Base-by-base conservation (phyloP, 805 yeast genomes). In the Limtongozyma cylindracea region DNA sequence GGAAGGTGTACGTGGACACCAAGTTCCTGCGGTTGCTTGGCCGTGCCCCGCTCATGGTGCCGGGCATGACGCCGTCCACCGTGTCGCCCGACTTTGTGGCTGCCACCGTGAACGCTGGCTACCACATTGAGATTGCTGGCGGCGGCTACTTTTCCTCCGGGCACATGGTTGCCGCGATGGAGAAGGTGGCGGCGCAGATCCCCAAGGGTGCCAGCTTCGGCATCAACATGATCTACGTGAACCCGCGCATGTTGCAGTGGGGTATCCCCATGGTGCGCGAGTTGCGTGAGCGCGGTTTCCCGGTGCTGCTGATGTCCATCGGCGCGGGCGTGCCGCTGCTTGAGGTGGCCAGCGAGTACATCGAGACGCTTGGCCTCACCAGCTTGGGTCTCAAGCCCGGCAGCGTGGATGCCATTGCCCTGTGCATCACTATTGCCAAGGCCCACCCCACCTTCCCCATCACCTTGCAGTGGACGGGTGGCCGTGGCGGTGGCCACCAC, bases 401-500 rank as follows among this genome's bases (percentile, higher is more conserved):
- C 42, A 78, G 96, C 13, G 61, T 80, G 25, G 98, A 88, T 35
- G 72, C 95, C 20, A 78, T 88, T 39, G 57, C 67, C 31, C 84
- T 74, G 46, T 76, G 68, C 33, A 68, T 88, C 35, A 52, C 71
- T 29, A 88, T 88, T 41, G 98, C 99, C 24, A 77, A 74, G 42
- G 82, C 91, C 22, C 91, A 82, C 52, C 98, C 98, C 33, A 53
- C 47, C 30, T 88, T 88, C 82, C 99, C 98, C 31, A 78, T 88
- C 39, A 84, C 88, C 25, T 54, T 88, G 37, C 98, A 88, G 58
- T 88, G 99, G 99, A 88, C 99, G 27, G 98, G 96, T 62, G 99
- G 99, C 49, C 82, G 99, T 63, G 99, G 95, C 56, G 99, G 99
- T 63, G 99, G 99, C 42, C 99, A 88, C 48, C 99, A 88, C 50